Evolutionary conservation across 2,329 filamentous ascomycete species (phyloP), one percentile per base, ranked within the genome.

Genomic region (Xylariaceae sp.): DNA sequence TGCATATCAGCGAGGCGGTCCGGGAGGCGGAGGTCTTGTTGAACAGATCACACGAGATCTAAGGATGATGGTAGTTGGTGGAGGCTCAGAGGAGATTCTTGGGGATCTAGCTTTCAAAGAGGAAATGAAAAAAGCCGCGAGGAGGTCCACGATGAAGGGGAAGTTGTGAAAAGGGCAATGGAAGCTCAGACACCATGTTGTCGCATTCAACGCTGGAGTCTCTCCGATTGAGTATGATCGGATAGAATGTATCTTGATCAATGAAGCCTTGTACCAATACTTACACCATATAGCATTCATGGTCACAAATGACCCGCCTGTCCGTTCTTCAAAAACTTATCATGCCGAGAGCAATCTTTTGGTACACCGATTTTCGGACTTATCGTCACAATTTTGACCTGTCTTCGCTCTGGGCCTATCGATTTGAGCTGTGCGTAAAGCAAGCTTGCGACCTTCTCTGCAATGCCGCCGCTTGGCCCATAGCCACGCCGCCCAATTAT

Each of bases 401-500:
- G n/a, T 18, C 15, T 32, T 32, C 11, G 6, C 27, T 42, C 38
- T 19, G 30, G 36, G n/a, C 38, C 35, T 17, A 12, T 32, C 11
- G 43, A 45, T 11, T 19, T 51, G 32, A 62, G 32, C 31, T 64
- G n/a, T 19, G 54, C 51, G 11, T 43, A 51, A 12, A 77, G 68
- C 54, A 79, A 58, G 17, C 60, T 58, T 2, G 67, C 63, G 10
- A 80, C 76, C 44, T 75, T 75, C 42, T 71, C 71, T 0, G 80
- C 81, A 6, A 83, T 72, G 0, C 81, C 81, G 77, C 80, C 81
- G 14, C 79, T 82, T 7, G 83, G 55, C 64, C 85, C 81, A 56
- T 75, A 83, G 0, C 81, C 81, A n/a, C 81, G 70, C 3, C 81
- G 3, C 79, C 81, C 17, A 79, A 73, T 0, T 81, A 59, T 85